Evolutionary conservation across 129 eudicot genomes (phyloP), one percentile per base, ranked within the genome.

Genomic region (Flaveria robusta): DNA sequence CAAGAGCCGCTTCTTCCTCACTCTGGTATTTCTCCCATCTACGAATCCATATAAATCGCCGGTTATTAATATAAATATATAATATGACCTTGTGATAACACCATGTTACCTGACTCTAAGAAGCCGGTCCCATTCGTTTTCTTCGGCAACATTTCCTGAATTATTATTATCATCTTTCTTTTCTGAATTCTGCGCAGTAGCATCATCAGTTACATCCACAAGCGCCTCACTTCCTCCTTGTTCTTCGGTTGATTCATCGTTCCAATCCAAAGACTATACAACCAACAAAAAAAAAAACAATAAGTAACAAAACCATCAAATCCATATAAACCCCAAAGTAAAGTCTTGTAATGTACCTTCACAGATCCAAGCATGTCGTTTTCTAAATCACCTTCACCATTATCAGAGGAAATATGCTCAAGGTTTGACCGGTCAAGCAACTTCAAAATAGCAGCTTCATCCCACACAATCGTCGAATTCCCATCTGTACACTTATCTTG

Each of bases 361-460:
- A 94, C 99, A 13, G 99, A 94, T 29, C 99, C 99, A 75, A 91
- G 99, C 99, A 94, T 94, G 81, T 91, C 93, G 55, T 82, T 91
- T 81, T 94, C 99, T 11, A 51, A 15, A 82, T 91, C 98, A 45
- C 77, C 90, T 77, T 94, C 99, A 73, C 74, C 83, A 82, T 87
- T 89, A 43, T 89, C 96, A 9, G 90, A 79, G 14, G 86, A 88
- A 64, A 73, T 83, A 45, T 87, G 71, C 31, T 87, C 90, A 62
- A 89, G 55, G 63, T 81, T 85, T 65, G 99, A 88, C 20, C 99
- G 99, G 67, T 94, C 99, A 66, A 94, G 97, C 89, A 94, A 79
- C 80, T 94, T 91, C 55, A 70, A 6, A 65, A 94, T 85, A 16
- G 99, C 94, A 46, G 81, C 77, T 62, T 94, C 99, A 81, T 94